Base-by-base conservation (phyloP, 1,284 basidiomycete genomes). In the Fomitopsis palustris region DNA sequence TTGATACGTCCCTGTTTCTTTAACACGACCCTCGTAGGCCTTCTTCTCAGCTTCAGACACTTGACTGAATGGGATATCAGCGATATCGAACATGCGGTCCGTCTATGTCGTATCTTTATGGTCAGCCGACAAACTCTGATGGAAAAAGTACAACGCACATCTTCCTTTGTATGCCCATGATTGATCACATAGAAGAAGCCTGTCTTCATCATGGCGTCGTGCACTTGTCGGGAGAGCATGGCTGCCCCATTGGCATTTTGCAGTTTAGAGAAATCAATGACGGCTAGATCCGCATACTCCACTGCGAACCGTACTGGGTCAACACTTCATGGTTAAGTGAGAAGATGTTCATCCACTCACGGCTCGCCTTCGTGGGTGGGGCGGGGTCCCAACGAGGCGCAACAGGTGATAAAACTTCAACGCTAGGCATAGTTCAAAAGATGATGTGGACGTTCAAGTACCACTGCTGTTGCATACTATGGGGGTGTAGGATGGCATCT, bases 171-270 rank as follows among this genome's bases (percentile, higher is more conserved):
- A 51, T 81, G 79, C 4, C 85, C 84, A 62, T 87, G 85, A 59
- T 86, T 85, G 55, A 85, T 65, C 27, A 83, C 77, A 62, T 84
- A 88, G 73, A 86, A 85, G 69, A 87, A 90, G 6, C 83, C 87
- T 51, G 84, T 77, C 9, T 77, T 78, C 2, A 77, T 73, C 75
- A 90, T 80, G 0, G 87, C 88, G 57, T 84, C 75, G 42, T 80
- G 78, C 16, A 85, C 75, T 67, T 82, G 77, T 17, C 70, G 65
- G 0, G 82, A 80, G 2, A 88, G 76, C 55, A 75, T 71, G 1
- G 67, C 67, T 31, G 80, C 78, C 2, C 79, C 83, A 59, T 83
- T 81, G 0, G 73, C 70, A 0, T 76, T 84, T 12, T 68, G 64
- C 33, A 77, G 75, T 57, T 80, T 79, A 33, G 83, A 76, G 16